Evolutionary conservation across 2,329 filamentous ascomycete genomes (phyloP).

Genomic region (Aaosphaeria arxii): DNA sequence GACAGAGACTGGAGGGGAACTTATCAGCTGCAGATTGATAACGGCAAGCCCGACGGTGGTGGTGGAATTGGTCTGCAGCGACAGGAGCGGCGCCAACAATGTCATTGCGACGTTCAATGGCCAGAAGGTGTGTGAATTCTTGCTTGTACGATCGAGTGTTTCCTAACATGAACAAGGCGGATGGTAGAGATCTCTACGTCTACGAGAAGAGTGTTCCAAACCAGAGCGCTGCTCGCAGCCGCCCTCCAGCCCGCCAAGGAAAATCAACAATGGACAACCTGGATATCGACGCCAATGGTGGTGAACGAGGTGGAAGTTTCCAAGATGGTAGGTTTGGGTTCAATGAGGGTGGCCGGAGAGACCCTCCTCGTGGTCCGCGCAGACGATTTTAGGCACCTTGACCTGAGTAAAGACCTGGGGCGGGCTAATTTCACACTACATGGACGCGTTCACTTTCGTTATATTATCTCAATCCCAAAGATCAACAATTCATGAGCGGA

Average conservation of each 20-base stretch:
- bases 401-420: too few relatives aligned
- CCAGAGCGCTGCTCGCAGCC: constrained; percentile 24
- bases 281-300: constrained; percentile 37
- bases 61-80: constrained; percentile 73
- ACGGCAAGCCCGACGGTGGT: constrained; percentile 69
- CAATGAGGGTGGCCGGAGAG: constrained; percentile 21
- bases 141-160: constrained; percentile 15
- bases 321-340: constrained; percentile 47
- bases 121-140: constrained; percentile 60
- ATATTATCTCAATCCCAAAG: too few relatives aligned
- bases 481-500: too few relatives aligned
- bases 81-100: constrained; percentile 68
- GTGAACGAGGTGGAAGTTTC: constrained; percentile 32
- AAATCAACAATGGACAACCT: constrained; percentile 36
- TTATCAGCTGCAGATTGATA: constrained; percentile 65
- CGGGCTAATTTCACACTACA: too few relatives aligned
- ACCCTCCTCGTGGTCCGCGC: constrained; percentile 32
- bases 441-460: too few relatives aligned
- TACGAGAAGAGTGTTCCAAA: constrained; percentile 58
- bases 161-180: constrained; percentile 56
- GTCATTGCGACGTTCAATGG: constrained; percentile 76
- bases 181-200: constrained; percentile 70
- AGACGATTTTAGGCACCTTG: constrained; percentile 17
- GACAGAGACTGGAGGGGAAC: constrained; percentile 49
- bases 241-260: constrained; percentile 18